Base-by-base conservation (phyloP, 768 basidiomycete genomes). In the Flagelloscypha sp. region DNA sequence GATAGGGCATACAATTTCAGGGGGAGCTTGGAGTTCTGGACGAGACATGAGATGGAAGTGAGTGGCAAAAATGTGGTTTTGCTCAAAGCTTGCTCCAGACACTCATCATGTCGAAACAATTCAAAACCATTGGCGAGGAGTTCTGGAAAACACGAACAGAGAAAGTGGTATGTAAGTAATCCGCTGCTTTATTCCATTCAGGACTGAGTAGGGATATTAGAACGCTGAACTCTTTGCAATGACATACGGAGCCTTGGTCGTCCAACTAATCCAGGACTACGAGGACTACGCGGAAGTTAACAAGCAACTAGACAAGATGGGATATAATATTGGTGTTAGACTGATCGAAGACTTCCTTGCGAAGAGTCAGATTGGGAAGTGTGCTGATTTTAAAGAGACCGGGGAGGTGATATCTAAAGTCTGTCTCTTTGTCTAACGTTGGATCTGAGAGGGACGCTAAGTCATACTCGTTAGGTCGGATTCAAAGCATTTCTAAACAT, bases 241-340 rank as follows among this genome's bases (percentile, higher is more conserved):
- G 38, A 98, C 94, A 15, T 99, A 99, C 47, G 95, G 95, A 34
- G 93, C 93, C 16, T 76, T 98, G 33, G 95, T 99, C 31, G 90
- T 98, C 22, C 95, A 99, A 62, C 74, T 99, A 42, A 92, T 98
- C 43, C 95, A 98, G 54, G 95, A 99, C 59, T 98, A 97, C 52
- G 95, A 99, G 52, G 93, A 99, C 65, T 98, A 95, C 54, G 72
- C 72, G 10, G 89, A 94, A 55, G 86, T 89, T 43, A 89, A 89
- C 59, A 93, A 88, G 57, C 93, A 99, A 56, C 79, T 99, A 3
- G 94, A 99, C 50, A 94, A 92, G 65, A 98, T 97, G 94, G 95
- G 95, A 3, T 97, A 95, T 60, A 95, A 93, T 54, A 98, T 99
- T 40, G 95, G 95, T 18, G 94, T 82, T 16, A 71, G 95, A 24